Evolutionary conservation across 257 asterid genomes (phyloP).

Genomic region (Leonotis leonurus): DNA sequence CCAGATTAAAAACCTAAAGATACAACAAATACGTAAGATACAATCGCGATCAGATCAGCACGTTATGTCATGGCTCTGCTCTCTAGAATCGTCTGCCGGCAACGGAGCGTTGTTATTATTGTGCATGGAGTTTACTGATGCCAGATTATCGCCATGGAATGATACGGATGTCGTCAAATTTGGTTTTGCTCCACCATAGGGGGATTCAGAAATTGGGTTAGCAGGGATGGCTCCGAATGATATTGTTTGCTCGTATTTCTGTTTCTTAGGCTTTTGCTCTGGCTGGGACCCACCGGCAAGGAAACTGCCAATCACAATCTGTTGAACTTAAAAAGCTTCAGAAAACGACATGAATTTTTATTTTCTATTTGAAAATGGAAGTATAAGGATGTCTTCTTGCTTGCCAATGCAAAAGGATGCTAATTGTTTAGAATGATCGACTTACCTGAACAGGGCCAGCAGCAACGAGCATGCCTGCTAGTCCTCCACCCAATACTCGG

Average conservation of each 20-base stretch:
- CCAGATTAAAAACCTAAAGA: slow-evolving; percentile 16
- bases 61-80: slow-evolving; percentile 47
- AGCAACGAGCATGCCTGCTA: slow-evolving; percentile 87
- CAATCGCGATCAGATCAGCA: slow-evolving; percentile 32
- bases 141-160: slow-evolving; percentile 40
- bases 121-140: slow-evolving; percentile 33
- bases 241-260: slow-evolving; percentile 45
- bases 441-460: slow-evolving; percentile 84
- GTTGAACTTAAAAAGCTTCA: slow-evolving; percentile 17
- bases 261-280: slow-evolving; percentile 52
- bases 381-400: not conserved
- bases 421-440: not conserved
- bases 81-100: slow-evolving; percentile 43
- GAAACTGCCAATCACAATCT: slow-evolving; percentile 83
- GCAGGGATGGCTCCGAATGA: slow-evolving; percentile 35
- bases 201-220: slow-evolving; percentile 33
- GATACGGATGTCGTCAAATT: slow-evolving; percentile 34
- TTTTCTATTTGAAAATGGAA: not conserved
- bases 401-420: not conserved
- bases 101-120: slow-evolving; percentile 35
- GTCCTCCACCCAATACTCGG: slow-evolving; percentile 92
- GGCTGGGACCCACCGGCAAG: slow-evolving; percentile 43
- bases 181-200: slow-evolving; percentile 32
- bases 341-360: slow-evolving; percentile 1
- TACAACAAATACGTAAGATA: slow-evolving; percentile 20